Base-by-base conservation (phyloP, 2,329 filamentous ascomycete genomes). In the Calonectria pauciramosa region DNA sequence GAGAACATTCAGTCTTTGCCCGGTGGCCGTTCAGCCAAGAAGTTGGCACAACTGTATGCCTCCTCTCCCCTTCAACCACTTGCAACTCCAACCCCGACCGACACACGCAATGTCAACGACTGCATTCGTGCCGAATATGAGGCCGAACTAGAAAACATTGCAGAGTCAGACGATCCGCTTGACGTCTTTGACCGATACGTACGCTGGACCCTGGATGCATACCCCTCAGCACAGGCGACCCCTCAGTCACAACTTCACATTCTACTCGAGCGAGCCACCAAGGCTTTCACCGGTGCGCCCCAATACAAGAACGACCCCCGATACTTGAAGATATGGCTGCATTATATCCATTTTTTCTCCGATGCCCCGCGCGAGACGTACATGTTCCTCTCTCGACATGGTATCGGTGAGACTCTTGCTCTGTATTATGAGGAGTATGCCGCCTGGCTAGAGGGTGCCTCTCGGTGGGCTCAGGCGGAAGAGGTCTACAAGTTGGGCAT, bases 351-450 rank as follows among this genome's bases (percentile, higher is more conserved):
- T 67, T 92, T 98, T 80, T 99, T 99, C 86, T 94, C 95, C 6
- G 97, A 99, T 83, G 90, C 95, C n/a, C 96, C 96, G 2, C 93
- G 96, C 68, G 97, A 99, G 85, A 95, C 94, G 0, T 99, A 96
- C 83, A 92, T 97, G 60, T 99, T 97, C 82, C 89, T 99, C 44
- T 94, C 96, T 16, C 94, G 96, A 66, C 96, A 99, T 83, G 90
- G 90, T 76, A 95, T 99, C 74, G 97, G 96, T 75, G 96, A 98
- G 82, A 89, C 90, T 0, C 90, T 99, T 3, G 97, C 97, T 2
- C 88, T 99, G 4, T 99, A 96, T 85, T 99, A 99, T 85, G 97
- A 99, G 84, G 97, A 99, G 82, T 99, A 98, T 83, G 96, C 97
- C 1, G 94, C 92, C 1, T 99, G 96, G 95, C 88, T 99, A 9